phyloP scores from a whole-genome alignment of 2,329 filamentous ascomycete genomes.

The Pestalotiopsis sp. region DNA sequence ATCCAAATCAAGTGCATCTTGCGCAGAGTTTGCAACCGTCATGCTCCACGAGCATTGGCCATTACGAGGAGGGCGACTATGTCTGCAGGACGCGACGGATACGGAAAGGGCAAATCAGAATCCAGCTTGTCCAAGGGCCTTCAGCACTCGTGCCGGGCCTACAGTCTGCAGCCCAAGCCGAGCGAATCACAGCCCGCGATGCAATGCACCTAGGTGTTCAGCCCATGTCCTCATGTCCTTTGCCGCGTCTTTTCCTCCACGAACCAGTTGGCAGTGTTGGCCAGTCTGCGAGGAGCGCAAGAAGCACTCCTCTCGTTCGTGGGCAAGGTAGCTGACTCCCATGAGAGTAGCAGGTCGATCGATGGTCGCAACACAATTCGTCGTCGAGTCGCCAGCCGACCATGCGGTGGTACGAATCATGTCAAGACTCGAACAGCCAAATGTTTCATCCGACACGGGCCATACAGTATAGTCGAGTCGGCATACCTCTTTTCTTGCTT shows the following conservation, averaged over 20 bases:
- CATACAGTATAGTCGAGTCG: too few species aligned
- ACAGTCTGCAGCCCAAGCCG: slow-evolving; percentile 6
- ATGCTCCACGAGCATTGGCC: slow-evolving; percentile 10
- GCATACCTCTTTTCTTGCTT: background rate
- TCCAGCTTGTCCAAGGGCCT: slow-evolving; percentile 8
- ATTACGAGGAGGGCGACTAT: background rate
- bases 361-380: background rate
- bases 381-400: too few species aligned
- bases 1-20: background rate
- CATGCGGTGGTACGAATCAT: too few species aligned
- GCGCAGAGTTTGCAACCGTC: slow-evolving; percentile 1
- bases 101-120: slow-evolving; percentile 15
- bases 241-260: background rate
- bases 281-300: background rate
- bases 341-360: too few species aligned
- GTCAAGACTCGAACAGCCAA: too few species aligned
- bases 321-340: too few species aligned
- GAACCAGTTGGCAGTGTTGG: background rate
- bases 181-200: slow-evolving; percentile 7
- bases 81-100: slow-evolving; percentile 5
- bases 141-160: slow-evolving; percentile 5
- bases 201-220: background rate
- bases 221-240: background rate
- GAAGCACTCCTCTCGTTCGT: background rate
- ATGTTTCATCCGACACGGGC: too few species aligned